These are phyloP conservation scores for Penicillium sp. DNA, from an alignment of 2,329 filamentous ascomycete species.

Conservation along the genomic window DNA sequence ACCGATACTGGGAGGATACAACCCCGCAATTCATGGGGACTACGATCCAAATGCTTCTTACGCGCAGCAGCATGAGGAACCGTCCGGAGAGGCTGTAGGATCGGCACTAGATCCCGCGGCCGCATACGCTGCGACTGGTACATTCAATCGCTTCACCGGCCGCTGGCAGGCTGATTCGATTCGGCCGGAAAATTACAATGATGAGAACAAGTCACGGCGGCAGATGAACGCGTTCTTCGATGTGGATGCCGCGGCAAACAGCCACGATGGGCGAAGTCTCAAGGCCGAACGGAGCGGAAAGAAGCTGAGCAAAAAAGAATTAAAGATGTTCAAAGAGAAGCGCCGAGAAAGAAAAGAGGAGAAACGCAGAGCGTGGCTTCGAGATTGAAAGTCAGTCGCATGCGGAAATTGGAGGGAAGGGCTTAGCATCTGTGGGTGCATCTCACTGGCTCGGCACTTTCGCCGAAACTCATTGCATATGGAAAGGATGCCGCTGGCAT, in stretches of 20 bases:
- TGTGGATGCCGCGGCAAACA: slow-evolving; percentile 86
- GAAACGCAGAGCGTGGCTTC: slow-evolving; percentile 84
- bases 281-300: slow-evolving; percentile 85
- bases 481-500: slow-evolving; percentile 8
- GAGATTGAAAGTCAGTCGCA: slow-evolving; percentile 55
- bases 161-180: slow-evolving; percentile 65
- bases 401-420: not conserved
- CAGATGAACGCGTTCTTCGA: slow-evolving; percentile 97
- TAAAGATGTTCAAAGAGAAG: slow-evolving; percentile 90
- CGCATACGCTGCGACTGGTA: slow-evolving; percentile 61
- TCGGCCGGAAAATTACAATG: slow-evolving; percentile 69
- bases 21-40: slow-evolving; percentile 90
- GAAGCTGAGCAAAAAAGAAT: slow-evolving; percentile 75
- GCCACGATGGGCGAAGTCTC: slow-evolving; percentile 81
- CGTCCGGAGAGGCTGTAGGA: slow-evolving; percentile 18
- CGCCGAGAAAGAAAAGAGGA: slow-evolving; percentile 84
- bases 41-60: slow-evolving; percentile 97
- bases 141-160: slow-evolving; percentile 90
- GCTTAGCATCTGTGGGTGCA: not conserved
- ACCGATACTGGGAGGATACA: slow-evolving; percentile 67
- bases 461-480: slow-evolving; percentile 6
- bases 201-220: slow-evolving; percentile 77
- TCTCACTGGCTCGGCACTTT: not conserved
- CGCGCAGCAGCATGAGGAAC: slow-evolving; percentile 54
- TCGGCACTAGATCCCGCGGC: slow-evolving; percentile 37